Conservation (phyloP, 2,329 filamentous ascomycete genomes). For the Penicillium hordei region DNA sequence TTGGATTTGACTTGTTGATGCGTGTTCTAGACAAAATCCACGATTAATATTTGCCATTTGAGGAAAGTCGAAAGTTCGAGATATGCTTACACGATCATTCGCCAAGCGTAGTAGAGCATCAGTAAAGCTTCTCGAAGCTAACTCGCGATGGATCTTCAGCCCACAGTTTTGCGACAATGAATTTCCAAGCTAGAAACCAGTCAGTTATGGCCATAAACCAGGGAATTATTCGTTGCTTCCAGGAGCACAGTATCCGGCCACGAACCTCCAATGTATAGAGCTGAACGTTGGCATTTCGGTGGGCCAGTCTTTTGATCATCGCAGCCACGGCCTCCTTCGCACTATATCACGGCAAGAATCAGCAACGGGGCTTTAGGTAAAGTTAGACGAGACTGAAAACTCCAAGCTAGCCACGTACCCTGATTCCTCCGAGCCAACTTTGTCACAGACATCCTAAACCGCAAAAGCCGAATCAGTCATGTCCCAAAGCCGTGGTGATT, state of each 20-base stretch:
- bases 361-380: slow-evolving; percentile 8
- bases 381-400: neutral
- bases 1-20: slow-evolving; percentile 96
- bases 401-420: slow-evolving; percentile 37
- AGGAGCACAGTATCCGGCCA: neutral
- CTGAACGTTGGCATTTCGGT: slow-evolving; percentile 94
- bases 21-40: slow-evolving; percentile 61
- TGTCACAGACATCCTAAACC: slow-evolving; percentile 60
- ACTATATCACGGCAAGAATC: slow-evolving; percentile 33
- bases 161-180: slow-evolving; percentile 91
- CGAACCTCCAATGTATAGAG: slow-evolving; percentile 84
- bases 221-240: neutral
- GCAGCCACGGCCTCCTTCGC: slow-evolving; percentile 84
- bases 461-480: slow-evolving; percentile 13
- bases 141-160: slow-evolving; percentile 79
- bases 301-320: slow-evolving; percentile 86
- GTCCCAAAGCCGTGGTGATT: neutral
- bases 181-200: slow-evolving; percentile 69
- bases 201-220: slow-evolving; percentile 5
- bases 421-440: slow-evolving; percentile 53
- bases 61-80: neutral
- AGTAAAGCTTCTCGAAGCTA: slow-evolving; percentile 89
- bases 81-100: slow-evolving; percentile 65
- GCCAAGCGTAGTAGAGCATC: slow-evolving; percentile 88
- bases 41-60: neutral